A percentile compares a stretch with the other conserved stretches of the same genome.
Evolutionary conservation across 768 basidiomycete genomes (phyloP).

Genomic region (Russula emetica): DNA sequence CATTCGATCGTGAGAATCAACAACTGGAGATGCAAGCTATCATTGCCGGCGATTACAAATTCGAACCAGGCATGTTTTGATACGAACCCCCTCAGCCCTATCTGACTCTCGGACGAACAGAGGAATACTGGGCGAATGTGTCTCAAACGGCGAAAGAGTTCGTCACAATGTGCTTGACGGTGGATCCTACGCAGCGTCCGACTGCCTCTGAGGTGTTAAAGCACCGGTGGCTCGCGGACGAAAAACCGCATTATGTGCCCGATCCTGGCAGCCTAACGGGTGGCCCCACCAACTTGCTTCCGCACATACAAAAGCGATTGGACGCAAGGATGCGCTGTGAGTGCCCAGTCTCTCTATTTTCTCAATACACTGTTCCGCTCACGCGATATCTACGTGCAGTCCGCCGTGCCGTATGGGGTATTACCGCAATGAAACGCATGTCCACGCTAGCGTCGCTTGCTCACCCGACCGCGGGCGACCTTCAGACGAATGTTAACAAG

Average conservation of each 20-base stretch:
- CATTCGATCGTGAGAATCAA: constrained; percentile 89
- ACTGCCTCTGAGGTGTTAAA: constrained; percentile 69
- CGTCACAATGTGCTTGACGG: constrained; percentile 74
- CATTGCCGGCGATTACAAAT: constrained; percentile 87
- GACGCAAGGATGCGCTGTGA: constrained; percentile 54
- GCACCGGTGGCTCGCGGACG: constrained; percentile 77
- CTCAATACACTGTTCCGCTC: background rate
- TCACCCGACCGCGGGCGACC: constrained; percentile 41
- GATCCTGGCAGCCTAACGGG: constrained; percentile 55
- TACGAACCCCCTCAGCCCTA: background rate
- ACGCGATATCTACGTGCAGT: constrained; percentile 43
- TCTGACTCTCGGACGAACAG: constrained; percentile 34
- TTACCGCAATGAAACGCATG: constrained; percentile 84
- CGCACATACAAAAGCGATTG: constrained; percentile 85
- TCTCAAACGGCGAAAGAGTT: constrained; percentile 80
- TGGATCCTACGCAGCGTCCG: constrained; percentile 75
- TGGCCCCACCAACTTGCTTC: constrained; percentile 71
- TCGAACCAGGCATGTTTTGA: constrained; percentile 54
- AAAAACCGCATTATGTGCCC: constrained; percentile 64
- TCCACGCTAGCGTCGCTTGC: constrained; percentile 44
- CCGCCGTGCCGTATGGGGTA: constrained; percentile 82
- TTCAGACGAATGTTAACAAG: constrained; percentile 56
- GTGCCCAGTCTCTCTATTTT: background rate
- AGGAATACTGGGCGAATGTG: constrained; percentile 86
- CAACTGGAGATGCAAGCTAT: constrained; percentile 94